A percentile compares a stretch with the other conserved stretches of the same genome.
Evolutionary conservation across 2,329 filamentous ascomycete species (phyloP).

Genomic region (Aciculosporium take): DNA sequence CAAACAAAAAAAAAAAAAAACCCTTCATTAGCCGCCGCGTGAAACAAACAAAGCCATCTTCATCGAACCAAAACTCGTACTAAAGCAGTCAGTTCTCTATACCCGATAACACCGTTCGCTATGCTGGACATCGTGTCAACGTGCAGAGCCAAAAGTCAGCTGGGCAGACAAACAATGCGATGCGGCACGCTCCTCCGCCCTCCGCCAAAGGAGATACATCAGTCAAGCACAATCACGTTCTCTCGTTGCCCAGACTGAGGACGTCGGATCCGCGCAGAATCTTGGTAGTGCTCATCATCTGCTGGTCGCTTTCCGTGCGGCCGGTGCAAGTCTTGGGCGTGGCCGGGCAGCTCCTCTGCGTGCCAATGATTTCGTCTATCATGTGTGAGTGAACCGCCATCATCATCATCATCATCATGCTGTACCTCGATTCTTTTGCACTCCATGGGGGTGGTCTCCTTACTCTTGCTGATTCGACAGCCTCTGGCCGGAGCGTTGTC

Average conservation of each 20-base stretch:
- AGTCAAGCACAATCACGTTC: conserved; percentile 20
- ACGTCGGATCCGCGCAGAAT: neutral
- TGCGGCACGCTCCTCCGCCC: no score
- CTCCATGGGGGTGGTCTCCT: neutral
- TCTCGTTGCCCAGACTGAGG: conserved; percentile 12
- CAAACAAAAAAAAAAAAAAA: no score
- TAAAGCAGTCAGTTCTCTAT: conserved; percentile 4
- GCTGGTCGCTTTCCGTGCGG: conserved; percentile 3
- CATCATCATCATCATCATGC: no score
- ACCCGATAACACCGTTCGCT: conserved; percentile 7
- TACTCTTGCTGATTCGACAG: conserved; percentile 3
- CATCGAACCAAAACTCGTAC: neutral
- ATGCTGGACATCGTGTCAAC: conserved; percentile 1
- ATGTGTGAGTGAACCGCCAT: conserved; percentile 1
- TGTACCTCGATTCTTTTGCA: no score
- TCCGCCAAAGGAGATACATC: conserved; percentile 6
- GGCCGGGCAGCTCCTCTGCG: neutral
- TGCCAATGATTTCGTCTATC: neutral
- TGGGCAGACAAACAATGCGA: neutral
- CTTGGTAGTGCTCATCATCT: conserved; percentile 3
- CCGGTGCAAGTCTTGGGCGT: neutral
- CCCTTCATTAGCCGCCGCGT: neutral
- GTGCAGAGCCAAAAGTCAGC: neutral
- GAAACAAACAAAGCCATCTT: neutral
- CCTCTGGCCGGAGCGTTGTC: neutral